Evolutionary conservation across 352 stramenopile species (phyloP).

Genomic region (Saprolegnia diclina): DNA sequence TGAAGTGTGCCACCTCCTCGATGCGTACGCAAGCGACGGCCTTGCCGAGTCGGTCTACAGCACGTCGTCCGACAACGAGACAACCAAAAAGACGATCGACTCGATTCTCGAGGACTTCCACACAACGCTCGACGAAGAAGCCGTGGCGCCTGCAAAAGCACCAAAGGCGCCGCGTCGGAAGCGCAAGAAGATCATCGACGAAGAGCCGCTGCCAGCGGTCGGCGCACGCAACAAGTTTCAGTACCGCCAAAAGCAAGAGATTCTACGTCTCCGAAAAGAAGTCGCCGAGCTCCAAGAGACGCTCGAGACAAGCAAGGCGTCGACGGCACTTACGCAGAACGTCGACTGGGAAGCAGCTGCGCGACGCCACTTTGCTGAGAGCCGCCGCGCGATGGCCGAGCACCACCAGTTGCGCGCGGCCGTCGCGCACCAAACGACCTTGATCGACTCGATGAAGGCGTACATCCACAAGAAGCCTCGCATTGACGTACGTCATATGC

Average conservation of each 20-base stretch:
- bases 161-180: neutral
- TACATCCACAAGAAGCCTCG: constrained; percentile 13
- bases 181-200: neutral
- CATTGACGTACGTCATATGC: neutral
- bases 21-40: neutral
- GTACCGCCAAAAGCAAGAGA: constrained; percentile 22
- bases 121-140: neutral
- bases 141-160: neutral
- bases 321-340: neutral
- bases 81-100: neutral
- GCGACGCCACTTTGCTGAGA: neutral
- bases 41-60: neutral
- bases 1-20: constrained; percentile 12
- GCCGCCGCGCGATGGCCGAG: constrained; percentile 3
- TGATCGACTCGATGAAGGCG: constrained; percentile 10
- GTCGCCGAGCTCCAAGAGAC: constrained; percentile 1
- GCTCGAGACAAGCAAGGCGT: neutral
- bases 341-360: constrained; percentile 6
- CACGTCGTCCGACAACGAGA: neutral
- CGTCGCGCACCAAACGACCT: neutral
- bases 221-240: constrained; percentile 19
- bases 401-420: neutral
- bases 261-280: constrained; percentile 6
- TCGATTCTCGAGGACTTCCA: neutral
- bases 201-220: neutral